Conservation (phyloP, 108 stramenopile species). For the Nitzschia inconspicua region DNA sequence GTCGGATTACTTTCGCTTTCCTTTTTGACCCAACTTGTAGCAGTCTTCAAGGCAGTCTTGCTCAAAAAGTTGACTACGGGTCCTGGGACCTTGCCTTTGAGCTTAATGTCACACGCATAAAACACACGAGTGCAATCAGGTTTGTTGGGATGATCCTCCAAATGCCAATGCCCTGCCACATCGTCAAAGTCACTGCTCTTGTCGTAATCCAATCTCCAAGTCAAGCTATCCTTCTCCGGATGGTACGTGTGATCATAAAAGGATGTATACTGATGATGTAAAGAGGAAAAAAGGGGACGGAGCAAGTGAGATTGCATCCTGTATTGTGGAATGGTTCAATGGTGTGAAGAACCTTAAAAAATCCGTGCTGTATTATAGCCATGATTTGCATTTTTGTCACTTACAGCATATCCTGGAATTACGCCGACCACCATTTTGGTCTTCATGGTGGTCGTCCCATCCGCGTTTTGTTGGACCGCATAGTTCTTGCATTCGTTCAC, state of each 20-base stretch:
- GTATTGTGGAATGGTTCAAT: no score
- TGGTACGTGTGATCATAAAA: slow-evolving; percentile 57
- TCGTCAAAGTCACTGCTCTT: slow-evolving; percentile 74
- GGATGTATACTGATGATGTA: slow-evolving; percentile 39
- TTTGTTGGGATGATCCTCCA: slow-evolving; percentile 52
- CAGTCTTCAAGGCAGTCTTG: slow-evolving; percentile 62
- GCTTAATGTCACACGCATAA: slow-evolving; percentile 69
- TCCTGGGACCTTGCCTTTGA: slow-evolving; percentile 48
- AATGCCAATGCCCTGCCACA: slow-evolving; percentile 71
- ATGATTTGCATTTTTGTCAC: no score
- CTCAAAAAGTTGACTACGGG: slow-evolving; percentile 64
- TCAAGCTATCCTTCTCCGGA: slow-evolving; percentile 41
- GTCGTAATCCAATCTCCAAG: slow-evolving; percentile 74
- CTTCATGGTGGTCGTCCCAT: slow-evolving; percentile 54
- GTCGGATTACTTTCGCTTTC: slow-evolving; percentile 57
- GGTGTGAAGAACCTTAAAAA: no score
- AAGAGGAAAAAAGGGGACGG: not conserved
- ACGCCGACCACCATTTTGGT: slow-evolving; percentile 60
- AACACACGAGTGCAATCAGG: slow-evolving; percentile 57
- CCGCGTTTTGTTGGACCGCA: slow-evolving; percentile 28
- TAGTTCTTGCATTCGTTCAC: slow-evolving; percentile 62
- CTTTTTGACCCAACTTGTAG: slow-evolving; percentile 73
- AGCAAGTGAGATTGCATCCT: not conserved
- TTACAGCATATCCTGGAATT: slow-evolving; percentile 68
- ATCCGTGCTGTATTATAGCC: no score